Conservation (phyloP, 176 grass and related monocot genomes). For the Zoysia pacifica region DNA sequence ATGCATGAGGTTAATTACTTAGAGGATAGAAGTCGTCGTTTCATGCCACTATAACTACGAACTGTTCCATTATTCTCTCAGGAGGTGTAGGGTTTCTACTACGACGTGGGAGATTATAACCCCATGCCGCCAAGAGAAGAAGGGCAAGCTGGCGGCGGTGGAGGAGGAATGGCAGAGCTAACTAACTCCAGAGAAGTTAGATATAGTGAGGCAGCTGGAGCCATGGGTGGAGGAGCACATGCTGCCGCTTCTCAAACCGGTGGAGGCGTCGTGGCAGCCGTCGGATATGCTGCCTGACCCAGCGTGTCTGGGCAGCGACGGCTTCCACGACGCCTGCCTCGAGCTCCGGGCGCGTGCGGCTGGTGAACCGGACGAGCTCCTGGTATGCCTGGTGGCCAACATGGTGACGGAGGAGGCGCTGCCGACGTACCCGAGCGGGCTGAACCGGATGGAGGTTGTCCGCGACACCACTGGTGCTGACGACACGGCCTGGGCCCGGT, state of each 20-base stretch:
- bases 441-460: conserved; percentile 57
- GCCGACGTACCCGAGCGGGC: conserved; percentile 67
- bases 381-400: conserved; percentile 70
- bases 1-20: no score
- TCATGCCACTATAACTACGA: no score
- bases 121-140: not conserved
- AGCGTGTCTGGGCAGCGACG: conserved; percentile 33
- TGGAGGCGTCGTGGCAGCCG: conserved; percentile 71
- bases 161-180: not conserved
- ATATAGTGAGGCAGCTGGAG: conserved; percentile 58
- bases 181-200: conserved; percentile 54
- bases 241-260: conserved; percentile 68
- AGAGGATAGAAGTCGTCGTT: no score
- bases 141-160: not conserved
- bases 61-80: not conserved
- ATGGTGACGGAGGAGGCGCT: conserved; percentile 84
- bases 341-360: conserved; percentile 47
- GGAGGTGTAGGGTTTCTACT: not conserved
- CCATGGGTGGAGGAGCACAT: conserved; percentile 51
- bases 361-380: conserved; percentile 44
- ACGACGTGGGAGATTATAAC: not conserved
- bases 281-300: conserved; percentile 67
- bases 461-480: conserved; percentile 55
- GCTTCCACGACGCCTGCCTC: conserved; percentile 51
- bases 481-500: conserved; percentile 64